A percentile compares a stretch with the other conserved stretches of the same genome.
These are phyloP conservation scores for Coffea eugenioides DNA, from an alignment of 257 asterid species.

Conservation along the genomic window DNA sequence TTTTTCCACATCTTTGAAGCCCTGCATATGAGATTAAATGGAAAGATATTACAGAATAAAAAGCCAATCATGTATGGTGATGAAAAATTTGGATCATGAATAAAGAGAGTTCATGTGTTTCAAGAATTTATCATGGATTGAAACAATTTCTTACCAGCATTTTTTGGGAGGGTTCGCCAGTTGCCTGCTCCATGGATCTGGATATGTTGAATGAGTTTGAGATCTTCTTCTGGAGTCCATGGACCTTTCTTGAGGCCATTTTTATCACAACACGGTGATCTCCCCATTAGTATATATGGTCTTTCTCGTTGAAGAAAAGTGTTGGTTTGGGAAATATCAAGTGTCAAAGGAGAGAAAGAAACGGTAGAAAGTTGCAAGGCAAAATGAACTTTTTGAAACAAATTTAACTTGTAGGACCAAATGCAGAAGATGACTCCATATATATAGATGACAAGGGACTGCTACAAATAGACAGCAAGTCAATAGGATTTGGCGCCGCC, in stretches of 20 bases:
- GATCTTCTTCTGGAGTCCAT: conserved; percentile 82
- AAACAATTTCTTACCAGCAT: conserved; percentile 50
- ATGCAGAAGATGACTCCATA: conserved; percentile 30
- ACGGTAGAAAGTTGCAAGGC: neutral
- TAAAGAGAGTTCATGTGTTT: neutral
- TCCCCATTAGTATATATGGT: conserved; percentile 48
- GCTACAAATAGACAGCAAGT: conserved; percentile 36
- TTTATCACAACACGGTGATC: conserved; percentile 83
- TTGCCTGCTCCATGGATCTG: conserved; percentile 69
- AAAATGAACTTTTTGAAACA: conserved; percentile 22
- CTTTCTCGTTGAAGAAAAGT: neutral
- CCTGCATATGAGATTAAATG: conserved; percentile 32
- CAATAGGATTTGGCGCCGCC: conserved; percentile 85
- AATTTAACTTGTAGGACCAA: conserved; percentile 36
- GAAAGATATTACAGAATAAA: neutral
- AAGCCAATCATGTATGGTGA: neutral
- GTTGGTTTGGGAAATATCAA: neutral
- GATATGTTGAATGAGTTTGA: conserved; percentile 51
- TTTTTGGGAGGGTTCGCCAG: conserved; percentile 76
- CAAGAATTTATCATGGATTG: neutral
- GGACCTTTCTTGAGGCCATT: conserved; percentile 83
- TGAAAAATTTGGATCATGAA: neutral
- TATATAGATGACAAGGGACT: conserved; percentile 35
- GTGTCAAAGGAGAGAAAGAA: neutral
- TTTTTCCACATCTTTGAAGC: conserved; percentile 81